phyloP scores from a whole-genome alignment of 2,329 filamentous ascomycete species.

The Mycosphaerella arachidis region DNA sequence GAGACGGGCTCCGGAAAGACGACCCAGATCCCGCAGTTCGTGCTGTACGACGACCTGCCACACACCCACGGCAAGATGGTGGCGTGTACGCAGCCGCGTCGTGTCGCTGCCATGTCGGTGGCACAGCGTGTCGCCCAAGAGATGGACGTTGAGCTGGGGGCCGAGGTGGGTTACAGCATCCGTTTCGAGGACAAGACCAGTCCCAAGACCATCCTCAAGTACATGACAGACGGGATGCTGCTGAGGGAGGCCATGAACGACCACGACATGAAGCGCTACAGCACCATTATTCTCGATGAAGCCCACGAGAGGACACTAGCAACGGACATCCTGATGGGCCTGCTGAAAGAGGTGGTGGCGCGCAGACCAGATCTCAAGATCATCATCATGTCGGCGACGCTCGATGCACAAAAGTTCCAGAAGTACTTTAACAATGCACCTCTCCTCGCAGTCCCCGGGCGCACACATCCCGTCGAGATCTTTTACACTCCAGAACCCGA shows the following conservation, averaged over 20 bases:
- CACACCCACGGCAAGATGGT: slow-evolving; percentile 83
- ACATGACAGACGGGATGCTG: slow-evolving; percentile 99
- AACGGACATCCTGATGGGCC: slow-evolving; percentile 94
- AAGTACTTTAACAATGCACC: slow-evolving; percentile 94
- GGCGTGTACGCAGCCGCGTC: slow-evolving; percentile 93
- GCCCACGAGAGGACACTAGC: slow-evolving; percentile 96
- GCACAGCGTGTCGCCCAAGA: slow-evolving; percentile 96
- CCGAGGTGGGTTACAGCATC: slow-evolving; percentile 97
- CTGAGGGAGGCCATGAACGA: slow-evolving; percentile 95
- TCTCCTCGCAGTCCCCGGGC: slow-evolving; percentile 85
- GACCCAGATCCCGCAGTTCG: slow-evolving; percentile 97
- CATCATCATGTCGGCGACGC: slow-evolving; percentile 97
- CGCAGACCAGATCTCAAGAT: slow-evolving; percentile 89
- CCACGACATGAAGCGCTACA: slow-evolving; percentile 84
- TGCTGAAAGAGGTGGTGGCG: slow-evolving; percentile 82
- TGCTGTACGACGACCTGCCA: slow-evolving; percentile 92
- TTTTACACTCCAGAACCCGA: slow-evolving; percentile 97
- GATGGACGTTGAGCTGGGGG: slow-evolving; percentile 85
- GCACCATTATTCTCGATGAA: slow-evolving; percentile 97
- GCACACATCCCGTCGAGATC: slow-evolving; percentile 94
- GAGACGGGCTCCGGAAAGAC: slow-evolving; percentile 99
- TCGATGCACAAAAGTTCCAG: slow-evolving; percentile 97
- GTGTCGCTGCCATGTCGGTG: slow-evolving; percentile 97
- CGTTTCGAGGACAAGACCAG: slow-evolving; percentile 95
- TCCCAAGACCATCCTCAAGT: slow-evolving; percentile 87